A percentile compares a stretch with the other conserved stretches of the same genome.
Conservation (phyloP, 2,329 filamentous ascomycete species). For the Pseudocercospora macadamiae region DNA sequence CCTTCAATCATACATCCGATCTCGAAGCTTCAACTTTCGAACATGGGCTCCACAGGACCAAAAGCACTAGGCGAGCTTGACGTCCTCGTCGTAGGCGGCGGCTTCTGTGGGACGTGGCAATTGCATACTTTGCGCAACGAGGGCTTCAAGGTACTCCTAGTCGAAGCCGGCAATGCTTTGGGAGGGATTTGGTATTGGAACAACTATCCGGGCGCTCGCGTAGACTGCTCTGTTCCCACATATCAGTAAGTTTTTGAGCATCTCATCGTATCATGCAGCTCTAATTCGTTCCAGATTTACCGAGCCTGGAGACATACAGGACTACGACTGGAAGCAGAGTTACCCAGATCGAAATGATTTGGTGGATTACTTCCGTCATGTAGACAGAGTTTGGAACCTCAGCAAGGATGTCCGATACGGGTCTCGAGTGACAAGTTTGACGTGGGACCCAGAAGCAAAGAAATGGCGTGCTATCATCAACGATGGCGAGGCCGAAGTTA, state of each 20-base stretch:
- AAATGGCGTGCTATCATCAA: slow-evolving; percentile 1
- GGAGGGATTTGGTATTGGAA: slow-evolving; percentile 20
- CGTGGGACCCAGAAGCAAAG: slow-evolving; percentile 51
- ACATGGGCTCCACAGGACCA: not conserved
- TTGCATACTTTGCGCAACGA: slow-evolving; percentile 5
- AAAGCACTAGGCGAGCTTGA: not conserved
- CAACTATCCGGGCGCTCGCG: slow-evolving; percentile 21
- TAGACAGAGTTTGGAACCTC: slow-evolving; percentile 58
- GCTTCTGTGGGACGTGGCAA: slow-evolving; percentile 11
- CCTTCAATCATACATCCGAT: no score
- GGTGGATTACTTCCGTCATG: slow-evolving; percentile 62
- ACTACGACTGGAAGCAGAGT: slow-evolving; percentile 54
- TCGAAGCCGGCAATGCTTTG: slow-evolving; percentile 7
- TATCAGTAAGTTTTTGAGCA: no score
- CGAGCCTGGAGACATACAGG: slow-evolving; percentile 49
- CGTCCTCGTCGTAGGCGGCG: slow-evolving; percentile 10
- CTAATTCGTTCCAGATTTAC: no score
- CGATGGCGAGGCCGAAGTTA: not conserved
- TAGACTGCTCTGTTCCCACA: slow-evolving; percentile 38
- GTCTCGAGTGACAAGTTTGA: slow-evolving; percentile 56
- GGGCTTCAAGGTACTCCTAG: slow-evolving; percentile 7
- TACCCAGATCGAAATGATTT: slow-evolving; percentile 43
- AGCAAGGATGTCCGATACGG: slow-evolving; percentile 62
- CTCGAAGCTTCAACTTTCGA: no score
- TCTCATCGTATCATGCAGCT: no score